Evolutionary conservation across 2,329 filamentous ascomycete genomes (phyloP).

Genomic region (Venturia carpophila): DNA sequence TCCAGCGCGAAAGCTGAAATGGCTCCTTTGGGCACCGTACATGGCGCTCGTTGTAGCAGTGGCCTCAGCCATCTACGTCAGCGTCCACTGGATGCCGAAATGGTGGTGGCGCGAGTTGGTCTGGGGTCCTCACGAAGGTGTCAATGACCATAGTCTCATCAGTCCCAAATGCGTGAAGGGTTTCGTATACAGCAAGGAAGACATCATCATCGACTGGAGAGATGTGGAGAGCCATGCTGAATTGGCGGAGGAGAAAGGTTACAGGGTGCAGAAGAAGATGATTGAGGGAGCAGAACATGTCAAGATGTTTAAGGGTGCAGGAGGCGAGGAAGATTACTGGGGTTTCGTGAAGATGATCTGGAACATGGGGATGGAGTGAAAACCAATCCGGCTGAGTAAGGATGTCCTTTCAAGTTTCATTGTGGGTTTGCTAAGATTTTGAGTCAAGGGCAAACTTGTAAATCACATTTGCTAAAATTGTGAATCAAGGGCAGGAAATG

Average conservation of each 20-base stretch:
- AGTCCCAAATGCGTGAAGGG: slow-evolving; percentile 37
- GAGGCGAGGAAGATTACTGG: slow-evolving; percentile 5
- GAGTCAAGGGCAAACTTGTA: too few species aligned
- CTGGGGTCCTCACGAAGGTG: slow-evolving; percentile 1
- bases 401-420: not conserved
- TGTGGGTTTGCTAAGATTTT: not conserved
- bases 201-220: slow-evolving; percentile 48
- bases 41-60: not conserved
- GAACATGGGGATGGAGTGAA: not conserved
- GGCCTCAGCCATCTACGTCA: slow-evolving; percentile 16
- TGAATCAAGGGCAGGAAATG: too few species aligned
- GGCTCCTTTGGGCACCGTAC: slow-evolving; percentile 16
- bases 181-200: slow-evolving; percentile 53
- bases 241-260: slow-evolving; percentile 43
- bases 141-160: slow-evolving; percentile 15
- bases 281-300: slow-evolving; percentile 55
- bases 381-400: not conserved
- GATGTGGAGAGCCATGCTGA: slow-evolving; percentile 51
- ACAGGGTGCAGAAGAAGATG: slow-evolving; percentile 41
- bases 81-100: slow-evolving; percentile 12
- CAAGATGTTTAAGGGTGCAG: not conserved
- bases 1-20: slow-evolving; percentile 20
- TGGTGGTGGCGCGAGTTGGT: slow-evolving; percentile 8
- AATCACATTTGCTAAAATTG: too few species aligned
- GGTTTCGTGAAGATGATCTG: slow-evolving; percentile 6